Conservation (phyloP, 345 rosid species). For the Anacardium occidentale region DNA sequence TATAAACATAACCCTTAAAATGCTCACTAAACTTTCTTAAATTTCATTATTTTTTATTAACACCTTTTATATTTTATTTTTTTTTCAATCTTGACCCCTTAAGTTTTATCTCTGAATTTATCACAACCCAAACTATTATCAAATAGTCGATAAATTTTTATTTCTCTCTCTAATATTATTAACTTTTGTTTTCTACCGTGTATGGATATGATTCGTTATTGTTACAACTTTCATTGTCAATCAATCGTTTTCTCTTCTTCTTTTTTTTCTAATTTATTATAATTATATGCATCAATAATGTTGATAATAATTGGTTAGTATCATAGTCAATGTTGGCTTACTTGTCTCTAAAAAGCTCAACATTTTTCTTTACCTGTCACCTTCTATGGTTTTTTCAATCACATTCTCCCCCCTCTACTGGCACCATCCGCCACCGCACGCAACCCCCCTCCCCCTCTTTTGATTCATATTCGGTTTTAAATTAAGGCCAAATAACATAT, state of each 20-base stretch:
- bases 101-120: too few relatives aligned
- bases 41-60: too few relatives aligned
- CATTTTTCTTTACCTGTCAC: constrained; percentile 7
- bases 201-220: too few relatives aligned
- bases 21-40: too few relatives aligned
- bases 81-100: too few relatives aligned
- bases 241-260: constrained; percentile 19
- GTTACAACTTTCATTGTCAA: not conserved
- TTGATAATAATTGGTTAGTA: constrained; percentile 6
- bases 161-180: not conserved
- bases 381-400: constrained; percentile 5
- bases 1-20: too few relatives aligned
- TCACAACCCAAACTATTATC: not conserved
- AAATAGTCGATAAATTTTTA: not conserved
- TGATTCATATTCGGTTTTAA: too few relatives aligned
- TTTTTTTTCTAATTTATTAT: too few relatives aligned
- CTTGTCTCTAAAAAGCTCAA: constrained; percentile 24
- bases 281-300: constrained; percentile 13
- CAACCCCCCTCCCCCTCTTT: too few relatives aligned
- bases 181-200: not conserved
- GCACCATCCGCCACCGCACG: too few relatives aligned
- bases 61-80: too few relatives aligned
- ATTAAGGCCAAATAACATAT: too few relatives aligned
- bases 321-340: constrained; percentile 26
- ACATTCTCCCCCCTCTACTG: not conserved